Evolutionary conservation across 75 land plant genomes (phyloP).

Genomic region (Chamaecyparis obtusa): DNA sequence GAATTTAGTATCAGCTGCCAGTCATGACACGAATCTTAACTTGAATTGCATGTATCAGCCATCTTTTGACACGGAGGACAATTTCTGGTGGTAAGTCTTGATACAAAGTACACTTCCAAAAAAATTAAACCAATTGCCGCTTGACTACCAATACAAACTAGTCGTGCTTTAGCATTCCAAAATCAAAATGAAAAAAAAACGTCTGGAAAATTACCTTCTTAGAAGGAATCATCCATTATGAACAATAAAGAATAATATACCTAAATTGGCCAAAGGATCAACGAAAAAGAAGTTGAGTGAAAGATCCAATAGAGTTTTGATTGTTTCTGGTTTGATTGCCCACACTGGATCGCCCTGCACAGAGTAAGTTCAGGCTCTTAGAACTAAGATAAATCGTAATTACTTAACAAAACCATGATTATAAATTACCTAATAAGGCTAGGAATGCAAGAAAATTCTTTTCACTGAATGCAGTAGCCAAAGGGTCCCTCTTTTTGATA

Average conservation of each 20-base stretch:
- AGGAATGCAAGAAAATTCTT: background rate
- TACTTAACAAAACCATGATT: background rate
- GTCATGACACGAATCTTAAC: background rate
- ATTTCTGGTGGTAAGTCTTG: background rate
- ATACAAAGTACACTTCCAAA: background rate
- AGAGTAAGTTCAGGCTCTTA: background rate
- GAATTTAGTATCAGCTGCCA: background rate
- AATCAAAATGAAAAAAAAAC: background rate
- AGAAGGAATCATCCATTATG: background rate
- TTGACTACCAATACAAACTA: background rate
- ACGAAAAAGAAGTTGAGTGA: constrained; percentile 92
- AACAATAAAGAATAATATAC: constrained; percentile 27
- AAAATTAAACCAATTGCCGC: background rate
- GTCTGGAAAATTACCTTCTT: background rate
- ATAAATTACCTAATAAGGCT: background rate
- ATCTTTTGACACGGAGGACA: background rate
- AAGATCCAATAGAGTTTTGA: constrained; percentile 66
- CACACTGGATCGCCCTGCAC: constrained; percentile 97
- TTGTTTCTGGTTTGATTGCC: constrained; percentile 80
- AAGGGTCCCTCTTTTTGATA: background rate
- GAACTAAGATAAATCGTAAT: background rate
- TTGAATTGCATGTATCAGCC: background rate
- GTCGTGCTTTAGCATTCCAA: background rate
- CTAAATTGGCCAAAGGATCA: constrained; percentile 60
- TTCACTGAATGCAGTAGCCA: background rate